A percentile compares a stretch with the other conserved stretches of the same genome.
These are phyloP conservation scores for Floccularia luteovirens DNA, from an alignment of 768 basidiomycete species.

Conservation along the genomic window DNA sequence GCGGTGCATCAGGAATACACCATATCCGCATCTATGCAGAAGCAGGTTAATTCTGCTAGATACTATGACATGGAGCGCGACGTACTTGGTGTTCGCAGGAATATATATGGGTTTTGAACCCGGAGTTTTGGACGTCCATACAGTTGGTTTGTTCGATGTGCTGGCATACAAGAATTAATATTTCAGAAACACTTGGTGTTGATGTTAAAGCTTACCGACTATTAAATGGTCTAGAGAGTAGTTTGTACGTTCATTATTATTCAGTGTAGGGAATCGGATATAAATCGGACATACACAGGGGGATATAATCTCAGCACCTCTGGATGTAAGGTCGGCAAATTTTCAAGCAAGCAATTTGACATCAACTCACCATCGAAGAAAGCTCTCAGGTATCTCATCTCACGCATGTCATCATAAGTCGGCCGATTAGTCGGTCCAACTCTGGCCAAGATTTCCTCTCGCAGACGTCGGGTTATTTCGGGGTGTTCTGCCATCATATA, in stretches of 20 bases:
- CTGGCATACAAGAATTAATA: slow-evolving; percentile 7
- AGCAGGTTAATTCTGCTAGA: too few species aligned
- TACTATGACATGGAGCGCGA: too few species aligned
- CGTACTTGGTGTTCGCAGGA: slow-evolving; percentile 5
- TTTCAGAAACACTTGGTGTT: background rate
- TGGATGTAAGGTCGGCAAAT: slow-evolving; percentile 8
- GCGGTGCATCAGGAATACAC: slow-evolving; percentile 39
- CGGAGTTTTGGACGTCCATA: slow-evolving; percentile 13
- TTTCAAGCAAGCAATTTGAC: background rate
- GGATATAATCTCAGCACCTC: slow-evolving; percentile 35
- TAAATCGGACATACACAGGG: slow-evolving; percentile 16
- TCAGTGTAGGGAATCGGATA: background rate
- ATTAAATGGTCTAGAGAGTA: slow-evolving; percentile 5
- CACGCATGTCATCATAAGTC: slow-evolving; percentile 31
- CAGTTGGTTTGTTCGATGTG: slow-evolving; percentile 1
- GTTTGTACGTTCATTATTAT: background rate
- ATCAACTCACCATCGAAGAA: slow-evolving; percentile 14
- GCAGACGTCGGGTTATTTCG: slow-evolving; percentile 20
- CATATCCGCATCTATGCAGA: slow-evolving; percentile 16
- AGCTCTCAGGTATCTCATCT: slow-evolving; percentile 25
- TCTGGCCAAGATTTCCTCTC: slow-evolving; percentile 25
- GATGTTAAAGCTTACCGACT: slow-evolving; percentile 2
- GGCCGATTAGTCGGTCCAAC: slow-evolving; percentile 25
- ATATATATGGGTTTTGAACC: slow-evolving; percentile 7
- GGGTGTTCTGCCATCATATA: slow-evolving; percentile 34